These are phyloP conservation scores for Phialemoniopsis sp. DNA, from an alignment of 2,329 filamentous ascomycete genomes.

Conservation along the genomic window DNA sequence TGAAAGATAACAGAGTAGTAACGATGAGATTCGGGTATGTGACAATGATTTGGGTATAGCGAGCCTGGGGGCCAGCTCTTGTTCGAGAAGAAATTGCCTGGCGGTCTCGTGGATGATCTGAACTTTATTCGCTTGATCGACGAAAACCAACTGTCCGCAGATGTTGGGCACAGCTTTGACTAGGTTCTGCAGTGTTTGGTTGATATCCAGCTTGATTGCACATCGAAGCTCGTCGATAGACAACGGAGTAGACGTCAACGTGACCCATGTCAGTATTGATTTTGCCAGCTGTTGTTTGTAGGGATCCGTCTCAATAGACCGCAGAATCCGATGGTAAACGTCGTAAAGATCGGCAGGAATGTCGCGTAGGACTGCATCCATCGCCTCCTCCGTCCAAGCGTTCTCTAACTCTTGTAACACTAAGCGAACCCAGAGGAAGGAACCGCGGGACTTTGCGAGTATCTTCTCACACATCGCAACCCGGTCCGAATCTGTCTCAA, in stretches of 20 bases:
- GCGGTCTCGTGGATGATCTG: conserved; percentile 24
- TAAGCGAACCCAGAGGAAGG: conserved; percentile 23
- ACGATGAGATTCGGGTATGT: conserved; percentile 23
- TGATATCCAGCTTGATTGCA: too few relatives aligned
- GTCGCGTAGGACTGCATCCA: conserved; percentile 17
- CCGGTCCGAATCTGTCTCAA: conserved; percentile 8
- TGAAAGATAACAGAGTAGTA: conserved; percentile 15
- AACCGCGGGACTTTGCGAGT: conserved; percentile 19
- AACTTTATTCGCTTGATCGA: conserved; percentile 18
- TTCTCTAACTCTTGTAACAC: conserved; percentile 22
- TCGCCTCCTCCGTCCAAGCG: conserved; percentile 19
- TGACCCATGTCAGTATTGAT: too few relatives aligned
- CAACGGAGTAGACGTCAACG: too few relatives aligned
- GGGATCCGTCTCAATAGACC: conserved; percentile 12
- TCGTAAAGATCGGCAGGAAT: conserved; percentile 17
- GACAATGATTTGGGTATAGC: conserved; percentile 10
- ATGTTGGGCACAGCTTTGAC: conserved; percentile 18
- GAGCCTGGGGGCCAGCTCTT: conserved; percentile 10
- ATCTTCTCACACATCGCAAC: conserved; percentile 18
- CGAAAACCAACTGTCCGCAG: conserved; percentile 22
- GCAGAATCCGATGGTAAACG: conserved; percentile 18
- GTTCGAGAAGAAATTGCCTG: conserved; percentile 19
- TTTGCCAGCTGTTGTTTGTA: conserved; percentile 9
- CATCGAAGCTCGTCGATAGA: too few relatives aligned
- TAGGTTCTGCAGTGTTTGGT: conserved; percentile 17